These are phyloP conservation scores for Sclerospora graminicola DNA, from an alignment of 352 stramenopile species.

Conservation along the genomic window DNA sequence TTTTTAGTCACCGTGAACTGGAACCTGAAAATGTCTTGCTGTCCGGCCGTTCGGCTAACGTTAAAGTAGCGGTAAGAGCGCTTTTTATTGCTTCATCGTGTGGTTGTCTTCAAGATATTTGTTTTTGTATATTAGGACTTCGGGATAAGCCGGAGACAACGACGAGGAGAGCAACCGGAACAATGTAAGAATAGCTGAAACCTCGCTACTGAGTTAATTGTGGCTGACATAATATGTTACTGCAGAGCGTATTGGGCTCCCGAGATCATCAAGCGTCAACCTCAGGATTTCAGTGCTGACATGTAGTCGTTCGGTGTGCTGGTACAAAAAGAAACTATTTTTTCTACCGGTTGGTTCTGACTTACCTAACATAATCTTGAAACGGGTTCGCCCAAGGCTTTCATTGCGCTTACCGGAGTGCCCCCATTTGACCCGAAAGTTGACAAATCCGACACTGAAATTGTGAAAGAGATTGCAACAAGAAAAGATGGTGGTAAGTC, in stretches of 20 bases:
- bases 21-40: conserved; percentile 74
- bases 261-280: conserved; percentile 60
- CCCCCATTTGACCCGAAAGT: conserved; percentile 68
- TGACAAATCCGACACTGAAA: conserved; percentile 59
- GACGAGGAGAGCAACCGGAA: conserved; percentile 44
- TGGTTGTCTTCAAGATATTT: not conserved
- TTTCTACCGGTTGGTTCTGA: too few species aligned
- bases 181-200: conserved; percentile 31
- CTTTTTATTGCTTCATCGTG: not conserved
- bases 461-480: conserved; percentile 43
- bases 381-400: conserved; percentile 24
- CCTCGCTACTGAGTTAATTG: not conserved
- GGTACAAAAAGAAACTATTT: conserved; percentile 13
- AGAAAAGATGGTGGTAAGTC: conserved; percentile 47
- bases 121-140: conserved; percentile 36
- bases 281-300: conserved; percentile 62
- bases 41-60: conserved; percentile 40
- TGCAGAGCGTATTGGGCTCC: conserved; percentile 66
- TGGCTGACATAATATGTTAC: not conserved
- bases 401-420: conserved; percentile 67
- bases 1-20: conserved; percentile 52
- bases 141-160: conserved; percentile 43
- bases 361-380: too few species aligned
- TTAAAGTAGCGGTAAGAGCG: conserved; percentile 57
- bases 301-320: conserved; percentile 78